phyloP scores from a whole-genome alignment of 225 moss, liverwort and hornwort genomes.

The Marchantia polymorpha region DNA sequence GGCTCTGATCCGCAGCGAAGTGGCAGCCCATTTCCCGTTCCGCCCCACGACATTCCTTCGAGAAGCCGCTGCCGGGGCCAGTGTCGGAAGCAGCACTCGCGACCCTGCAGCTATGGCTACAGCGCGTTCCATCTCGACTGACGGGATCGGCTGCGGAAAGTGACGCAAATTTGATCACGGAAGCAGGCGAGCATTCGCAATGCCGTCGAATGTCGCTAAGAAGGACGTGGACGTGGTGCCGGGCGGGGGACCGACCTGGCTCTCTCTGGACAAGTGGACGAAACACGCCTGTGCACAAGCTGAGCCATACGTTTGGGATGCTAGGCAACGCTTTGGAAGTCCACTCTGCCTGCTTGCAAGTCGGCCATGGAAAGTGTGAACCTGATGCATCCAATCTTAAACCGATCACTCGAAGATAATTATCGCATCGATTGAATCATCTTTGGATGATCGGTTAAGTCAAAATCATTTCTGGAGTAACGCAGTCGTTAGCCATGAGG shows the following conservation, averaged over 20 bases:
- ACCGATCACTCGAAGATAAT: too few species aligned
- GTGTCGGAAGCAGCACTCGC: not conserved
- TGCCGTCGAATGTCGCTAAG: not conserved
- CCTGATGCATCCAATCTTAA: too few species aligned
- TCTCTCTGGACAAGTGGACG: not conserved
- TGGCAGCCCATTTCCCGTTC: not conserved
- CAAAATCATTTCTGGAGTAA: too few species aligned
- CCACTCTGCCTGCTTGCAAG: not conserved
- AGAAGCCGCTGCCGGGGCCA: not conserved
- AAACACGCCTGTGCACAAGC: not conserved
- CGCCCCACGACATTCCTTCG: not conserved
- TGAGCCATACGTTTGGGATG: constrained; percentile 9
- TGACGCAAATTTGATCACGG: not conserved
- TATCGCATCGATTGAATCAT: too few species aligned
- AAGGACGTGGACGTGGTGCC: not conserved
- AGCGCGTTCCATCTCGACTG: constrained; percentile 3
- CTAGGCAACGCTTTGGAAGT: not conserved
- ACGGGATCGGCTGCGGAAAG: not conserved
- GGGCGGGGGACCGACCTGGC: not conserved
- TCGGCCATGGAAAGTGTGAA: too few species aligned
- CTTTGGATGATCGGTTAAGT: too few species aligned
- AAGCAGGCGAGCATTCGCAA: not conserved
- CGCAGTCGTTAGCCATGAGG: too few species aligned
- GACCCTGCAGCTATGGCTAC: constrained; percentile 16
- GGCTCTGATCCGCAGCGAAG: constrained; percentile 14